Evolutionary conservation across 441 rosid species (phyloP).

Genomic region (Pelargonium exstipulatum): DNA sequence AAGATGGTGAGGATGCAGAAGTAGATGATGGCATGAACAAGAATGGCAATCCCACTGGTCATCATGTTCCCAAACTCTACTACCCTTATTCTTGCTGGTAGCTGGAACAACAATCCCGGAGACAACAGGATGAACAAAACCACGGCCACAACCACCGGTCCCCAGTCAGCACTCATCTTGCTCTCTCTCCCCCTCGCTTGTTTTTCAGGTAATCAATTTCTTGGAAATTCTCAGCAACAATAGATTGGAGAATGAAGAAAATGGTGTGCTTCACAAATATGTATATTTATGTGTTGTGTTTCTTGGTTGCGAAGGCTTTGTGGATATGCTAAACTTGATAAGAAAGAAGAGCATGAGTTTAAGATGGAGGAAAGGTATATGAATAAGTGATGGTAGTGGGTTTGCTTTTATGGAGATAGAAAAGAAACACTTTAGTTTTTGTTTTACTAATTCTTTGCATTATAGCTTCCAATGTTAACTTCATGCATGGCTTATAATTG

Average conservation of each 20-base stretch:
- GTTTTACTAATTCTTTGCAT: background rate
- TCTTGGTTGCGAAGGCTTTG: constrained; percentile 2
- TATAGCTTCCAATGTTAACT: background rate
- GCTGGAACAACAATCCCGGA: constrained; percentile 59
- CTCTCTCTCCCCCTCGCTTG: background rate
- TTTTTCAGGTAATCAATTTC: background rate
- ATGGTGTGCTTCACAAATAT: background rate
- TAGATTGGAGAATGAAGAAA: background rate
- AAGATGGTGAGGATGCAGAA: constrained; percentile 54
- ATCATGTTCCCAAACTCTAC: constrained; percentile 54
- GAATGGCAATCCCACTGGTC: constrained; percentile 45
- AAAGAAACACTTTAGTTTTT: background rate
- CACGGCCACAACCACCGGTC: constrained; percentile 52
- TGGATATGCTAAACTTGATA: constrained; percentile 4
- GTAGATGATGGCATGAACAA: constrained; percentile 51
- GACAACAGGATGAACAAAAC: constrained; percentile 50
- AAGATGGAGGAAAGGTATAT: constrained; percentile 9
- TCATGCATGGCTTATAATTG: background rate
- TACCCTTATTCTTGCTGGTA: constrained; percentile 38
- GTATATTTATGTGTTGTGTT: background rate
- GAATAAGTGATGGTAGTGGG: background rate
- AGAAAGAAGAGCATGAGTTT: constrained; percentile 2
- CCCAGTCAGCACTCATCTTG: constrained; percentile 45
- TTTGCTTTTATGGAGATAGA: constrained; percentile 7
- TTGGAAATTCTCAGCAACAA: background rate